Evolutionary conservation across 768 basidiomycete genomes (phyloP).

Genomic region (Clitopilus passeckerianus): DNA sequence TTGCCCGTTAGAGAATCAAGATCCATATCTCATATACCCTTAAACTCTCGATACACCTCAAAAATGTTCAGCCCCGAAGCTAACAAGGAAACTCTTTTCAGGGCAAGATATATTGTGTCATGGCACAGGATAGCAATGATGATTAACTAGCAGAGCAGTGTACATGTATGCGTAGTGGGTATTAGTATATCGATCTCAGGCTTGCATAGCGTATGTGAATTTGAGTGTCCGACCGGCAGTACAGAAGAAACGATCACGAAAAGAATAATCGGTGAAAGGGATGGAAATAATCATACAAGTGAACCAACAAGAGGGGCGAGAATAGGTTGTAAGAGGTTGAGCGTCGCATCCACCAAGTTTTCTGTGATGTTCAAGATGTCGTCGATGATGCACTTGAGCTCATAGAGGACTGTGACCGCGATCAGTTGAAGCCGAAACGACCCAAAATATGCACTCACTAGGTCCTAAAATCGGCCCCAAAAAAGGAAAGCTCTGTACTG

Average conservation of each 20-base stretch:
- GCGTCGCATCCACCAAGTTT: constrained; percentile 40
- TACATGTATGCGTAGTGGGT: neutral
- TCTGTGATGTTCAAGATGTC: constrained; percentile 41
- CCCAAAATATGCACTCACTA: constrained; percentile 31
- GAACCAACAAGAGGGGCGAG: constrained; percentile 24
- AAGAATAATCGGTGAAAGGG: neutral
- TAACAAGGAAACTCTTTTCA: too few relatives aligned
- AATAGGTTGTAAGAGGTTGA: constrained; percentile 36
- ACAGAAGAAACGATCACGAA: neutral
- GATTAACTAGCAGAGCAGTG: constrained; percentile 1
- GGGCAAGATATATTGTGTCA: too few relatives aligned
- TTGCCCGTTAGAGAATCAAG: too few relatives aligned
- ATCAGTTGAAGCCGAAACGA: constrained; percentile 1
- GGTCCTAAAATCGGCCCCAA: constrained; percentile 51
- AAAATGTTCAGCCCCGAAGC: too few relatives aligned
- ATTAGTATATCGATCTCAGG: neutral
- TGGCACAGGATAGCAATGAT: neutral
- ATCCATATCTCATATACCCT: too few relatives aligned
- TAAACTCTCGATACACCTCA: too few relatives aligned
- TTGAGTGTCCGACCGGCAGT: neutral
- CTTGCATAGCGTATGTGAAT: neutral
- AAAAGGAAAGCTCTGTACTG: constrained; percentile 35
- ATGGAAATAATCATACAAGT: neutral
- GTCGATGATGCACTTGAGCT: constrained; percentile 58
- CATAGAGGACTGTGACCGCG: constrained; percentile 41